phyloP scores from a whole-genome alignment of 495 filamentous ascomycete species.

The Penicillium desertorum region DNA sequence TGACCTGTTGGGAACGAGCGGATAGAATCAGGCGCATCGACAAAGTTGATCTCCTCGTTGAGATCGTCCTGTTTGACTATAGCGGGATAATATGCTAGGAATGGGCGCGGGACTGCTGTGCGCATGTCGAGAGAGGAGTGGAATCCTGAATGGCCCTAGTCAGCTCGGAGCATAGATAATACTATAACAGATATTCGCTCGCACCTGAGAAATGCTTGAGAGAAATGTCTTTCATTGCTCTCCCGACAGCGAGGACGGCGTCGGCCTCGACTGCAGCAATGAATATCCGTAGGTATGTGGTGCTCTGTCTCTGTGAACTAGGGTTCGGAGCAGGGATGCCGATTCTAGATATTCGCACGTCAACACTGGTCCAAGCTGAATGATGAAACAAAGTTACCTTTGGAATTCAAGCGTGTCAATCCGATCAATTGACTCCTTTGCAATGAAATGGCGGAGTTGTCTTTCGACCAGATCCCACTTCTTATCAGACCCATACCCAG shows the following conservation, averaged over 20 bases:
- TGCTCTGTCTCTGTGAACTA: constrained; percentile 25
- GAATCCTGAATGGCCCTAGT: no score
- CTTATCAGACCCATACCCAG: constrained; percentile 35
- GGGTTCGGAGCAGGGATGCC: constrained; percentile 28
- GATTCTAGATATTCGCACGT: constrained; percentile 15
- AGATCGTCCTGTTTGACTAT: no score
- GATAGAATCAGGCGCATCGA: neutral
- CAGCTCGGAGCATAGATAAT: no score
- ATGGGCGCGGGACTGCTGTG: no score
- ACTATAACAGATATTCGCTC: no score
- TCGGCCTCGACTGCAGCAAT: constrained; percentile 14
- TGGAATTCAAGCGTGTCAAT: constrained; percentile 36
- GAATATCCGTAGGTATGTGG: constrained; percentile 36
- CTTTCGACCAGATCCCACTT: constrained; percentile 47
- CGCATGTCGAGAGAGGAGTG: no score
- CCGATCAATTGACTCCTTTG: constrained; percentile 12
- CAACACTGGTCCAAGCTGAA: neutral
- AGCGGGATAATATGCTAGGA: no score
- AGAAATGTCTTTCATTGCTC: no score
- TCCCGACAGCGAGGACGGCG: no score
- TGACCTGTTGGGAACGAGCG: constrained; percentile 19
- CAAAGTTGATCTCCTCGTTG: no score
- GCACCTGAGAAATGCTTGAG: no score
- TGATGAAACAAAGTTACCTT: constrained; percentile 14
- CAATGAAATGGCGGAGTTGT: constrained; percentile 33